These are phyloP conservation scores for Fragaria vesca DNA, from an alignment of 306 rosid species.

Conservation along the genomic window DNA sequence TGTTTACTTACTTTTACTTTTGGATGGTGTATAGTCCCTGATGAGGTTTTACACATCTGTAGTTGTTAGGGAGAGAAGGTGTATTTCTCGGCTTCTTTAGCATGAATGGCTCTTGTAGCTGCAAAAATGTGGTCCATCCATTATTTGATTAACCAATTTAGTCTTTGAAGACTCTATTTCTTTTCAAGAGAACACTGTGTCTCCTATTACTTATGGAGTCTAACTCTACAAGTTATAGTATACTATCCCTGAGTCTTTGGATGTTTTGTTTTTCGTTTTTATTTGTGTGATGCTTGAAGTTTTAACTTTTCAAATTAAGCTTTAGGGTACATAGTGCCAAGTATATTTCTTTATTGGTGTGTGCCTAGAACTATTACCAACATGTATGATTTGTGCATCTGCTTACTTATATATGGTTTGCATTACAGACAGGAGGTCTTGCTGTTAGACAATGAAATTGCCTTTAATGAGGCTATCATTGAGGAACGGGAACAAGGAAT, in stretches of 20 bases:
- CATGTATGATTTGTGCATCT: not conserved
- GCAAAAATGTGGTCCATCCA: not conserved
- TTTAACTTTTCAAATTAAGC: not conserved
- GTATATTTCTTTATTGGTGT: not conserved
- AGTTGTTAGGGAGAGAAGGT: not conserved
- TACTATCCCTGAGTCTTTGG: not conserved
- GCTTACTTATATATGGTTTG: constrained; percentile 24
- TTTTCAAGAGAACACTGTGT: not conserved
- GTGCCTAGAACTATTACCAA: not conserved
- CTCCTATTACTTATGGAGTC: not conserved
- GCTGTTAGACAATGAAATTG: constrained; percentile 81
- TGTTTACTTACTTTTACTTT: not conserved
- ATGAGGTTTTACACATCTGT: not conserved
- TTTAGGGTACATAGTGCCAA: not conserved
- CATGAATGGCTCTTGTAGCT: not conserved
- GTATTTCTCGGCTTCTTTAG: not conserved
- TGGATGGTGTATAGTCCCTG: not conserved
- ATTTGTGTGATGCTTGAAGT: not conserved
- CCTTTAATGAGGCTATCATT: constrained; percentile 91
- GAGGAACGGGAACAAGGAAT: constrained; percentile 98
- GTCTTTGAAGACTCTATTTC: not conserved
- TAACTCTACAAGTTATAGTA: not conserved
- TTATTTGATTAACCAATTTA: not conserved
- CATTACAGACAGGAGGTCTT: constrained; percentile 80
- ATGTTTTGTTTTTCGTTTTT: not conserved